These are phyloP conservation scores for Phytophthora aleatoria DNA, from an alignment of 352 stramenopile species.

Conservation along the genomic window DNA sequence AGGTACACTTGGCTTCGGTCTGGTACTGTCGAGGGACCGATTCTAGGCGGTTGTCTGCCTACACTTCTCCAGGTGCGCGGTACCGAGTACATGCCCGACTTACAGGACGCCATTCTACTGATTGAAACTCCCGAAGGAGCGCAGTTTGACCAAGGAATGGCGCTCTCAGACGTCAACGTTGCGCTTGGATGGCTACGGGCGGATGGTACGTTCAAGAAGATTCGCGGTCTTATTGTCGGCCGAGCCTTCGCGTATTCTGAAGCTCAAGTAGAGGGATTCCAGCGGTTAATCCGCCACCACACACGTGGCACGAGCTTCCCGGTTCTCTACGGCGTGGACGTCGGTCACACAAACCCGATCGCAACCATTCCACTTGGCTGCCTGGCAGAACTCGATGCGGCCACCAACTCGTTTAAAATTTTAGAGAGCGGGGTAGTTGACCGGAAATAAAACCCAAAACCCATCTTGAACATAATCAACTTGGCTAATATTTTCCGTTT, in stretches of 20 bases:
- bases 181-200: slow-evolving; percentile 49
- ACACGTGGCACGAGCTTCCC: slow-evolving; percentile 52
- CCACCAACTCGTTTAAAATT: slow-evolving; percentile 35
- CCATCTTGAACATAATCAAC: neutral
- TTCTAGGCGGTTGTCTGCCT: slow-evolving; percentile 64
- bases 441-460: neutral
- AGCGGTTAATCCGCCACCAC: slow-evolving; percentile 57
- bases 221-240: slow-evolving; percentile 57
- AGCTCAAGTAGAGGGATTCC: slow-evolving; percentile 46
- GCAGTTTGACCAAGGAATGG: slow-evolving; percentile 61
- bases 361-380: slow-evolving; percentile 57
- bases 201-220: slow-evolving; percentile 56
- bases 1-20: slow-evolving; percentile 47
- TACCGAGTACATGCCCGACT: slow-evolving; percentile 49
- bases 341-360: slow-evolving; percentile 64
- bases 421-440: slow-evolving; percentile 36
- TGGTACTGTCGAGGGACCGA: slow-evolving; percentile 33
- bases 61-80: slow-evolving; percentile 61
- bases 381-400: slow-evolving; percentile 44
- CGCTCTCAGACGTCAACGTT: slow-evolving; percentile 49
- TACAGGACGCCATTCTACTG: slow-evolving; percentile 50
- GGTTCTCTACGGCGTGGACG: slow-evolving; percentile 65
- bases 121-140: slow-evolving; percentile 57
- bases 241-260: slow-evolving; percentile 49
- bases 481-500: neutral